Evolutionary conservation across 2,329 filamentous ascomycete species (phyloP), one percentile per base, ranked within the genome.

Genomic region (Talaromyces sp.): DNA sequence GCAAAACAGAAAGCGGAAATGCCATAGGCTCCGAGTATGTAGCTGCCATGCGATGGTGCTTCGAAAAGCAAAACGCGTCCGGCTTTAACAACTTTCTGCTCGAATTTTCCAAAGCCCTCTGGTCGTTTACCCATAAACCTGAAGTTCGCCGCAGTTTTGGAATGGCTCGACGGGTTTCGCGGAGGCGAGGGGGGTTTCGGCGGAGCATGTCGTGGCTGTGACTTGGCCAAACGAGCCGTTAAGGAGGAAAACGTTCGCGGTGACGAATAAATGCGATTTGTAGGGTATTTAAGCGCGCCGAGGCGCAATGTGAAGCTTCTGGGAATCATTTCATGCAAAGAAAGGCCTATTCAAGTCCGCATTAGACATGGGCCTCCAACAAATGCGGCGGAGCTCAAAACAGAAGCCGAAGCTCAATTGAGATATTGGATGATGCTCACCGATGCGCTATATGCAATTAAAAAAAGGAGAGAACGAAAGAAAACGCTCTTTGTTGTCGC

Each of bases 11-110:
- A 83, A 27, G 79, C 63, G 2, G 83, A 83, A 30, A 84, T 82
- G 14, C 77, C 72, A 73, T 87, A 87, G 69, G 85, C 85, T 53
- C 84, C 83, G 66, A 84, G 70, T 64, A 88, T 81, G 72, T 87
- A 89, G 74, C 82, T 81, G 61, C 83, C 83, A 68, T 90, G 87
- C 1, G 86, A 86, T 14, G 86, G 85, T 1, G 84, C 83, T 68
- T 87, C 80, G 77, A 89, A 91, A 51, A 91, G 79, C 3, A 84
- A 74, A 7, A 88, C 86, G 1, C 79, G 75, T n/a, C 80, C 69
- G 65, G 85, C 83, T 62, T 78, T 77, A 14, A 85, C 83, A 42
- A 91, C 80, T 63, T 80, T 73, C 7, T 68, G 63, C 51, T 72
- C 70, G 23, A 82, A 64, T 82, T 81, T 68, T 81, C 80, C 74